Percentiles rank a stretch among this genome's conserved stretches.
Evolutionary conservation across 805 yeast species (phyloP).

Genomic region (Wilhelminamyces savonicus): DNA sequence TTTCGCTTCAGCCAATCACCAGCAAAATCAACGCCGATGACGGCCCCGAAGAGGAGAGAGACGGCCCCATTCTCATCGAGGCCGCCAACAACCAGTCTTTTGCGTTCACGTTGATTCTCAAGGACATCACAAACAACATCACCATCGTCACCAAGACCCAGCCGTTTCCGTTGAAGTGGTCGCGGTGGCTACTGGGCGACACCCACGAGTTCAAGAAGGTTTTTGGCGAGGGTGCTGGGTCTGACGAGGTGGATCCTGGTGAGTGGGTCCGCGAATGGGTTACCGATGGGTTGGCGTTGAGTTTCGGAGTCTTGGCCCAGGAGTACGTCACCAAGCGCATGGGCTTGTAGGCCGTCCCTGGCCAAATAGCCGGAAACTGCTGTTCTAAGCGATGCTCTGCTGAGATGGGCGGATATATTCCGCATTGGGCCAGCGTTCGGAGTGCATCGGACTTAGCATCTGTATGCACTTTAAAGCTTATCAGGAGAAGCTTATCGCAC

Average conservation of each 20-base stretch:
- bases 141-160: conserved; percentile 75
- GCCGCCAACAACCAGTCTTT: conserved; percentile 50
- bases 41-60: conserved; percentile 3
- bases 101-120: conserved; percentile 66
- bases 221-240: conserved; percentile 17
- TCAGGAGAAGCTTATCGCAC: too few species aligned
- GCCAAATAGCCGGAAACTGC: too few species aligned
- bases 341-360: conserved; percentile 54
- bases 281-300: conserved; percentile 57
- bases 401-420: too few species aligned
- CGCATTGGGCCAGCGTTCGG: too few species aligned
- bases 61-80: conserved; percentile 33
- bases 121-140: conserved; percentile 74
- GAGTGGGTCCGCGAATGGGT: conserved; percentile 44
- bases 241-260: conserved; percentile 25
- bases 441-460: too few species aligned
- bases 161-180: conserved; percentile 87
- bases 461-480: too few species aligned
- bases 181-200: conserved; percentile 75
- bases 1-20: conserved; percentile 61
- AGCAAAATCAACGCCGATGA: conserved; percentile 19
- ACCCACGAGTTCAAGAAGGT: conserved; percentile 14
- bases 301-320: conserved; percentile 86
- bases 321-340: conserved; percentile 85
- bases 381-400: too few species aligned